Evolutionary conservation across 2,329 filamentous ascomycete species (phyloP), one percentile per base, ranked within the genome.

Genomic region (Aspergillus flavus): DNA sequence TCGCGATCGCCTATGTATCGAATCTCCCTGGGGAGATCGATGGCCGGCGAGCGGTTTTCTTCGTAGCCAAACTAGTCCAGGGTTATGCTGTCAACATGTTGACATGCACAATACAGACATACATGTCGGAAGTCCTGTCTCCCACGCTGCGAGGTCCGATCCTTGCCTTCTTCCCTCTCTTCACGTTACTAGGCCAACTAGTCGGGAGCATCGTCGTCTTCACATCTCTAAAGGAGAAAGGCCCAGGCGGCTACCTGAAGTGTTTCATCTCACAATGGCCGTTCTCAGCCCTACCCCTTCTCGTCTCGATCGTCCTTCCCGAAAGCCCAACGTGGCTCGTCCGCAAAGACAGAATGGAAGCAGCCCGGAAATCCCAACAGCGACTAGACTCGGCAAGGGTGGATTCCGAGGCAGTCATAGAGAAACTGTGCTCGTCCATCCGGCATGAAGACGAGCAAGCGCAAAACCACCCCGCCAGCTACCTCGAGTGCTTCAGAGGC

Each of bases 241-340:
- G 72, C n/a, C 1, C 59, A 16, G 45, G 61, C 26, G 54, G 74
- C 48, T 64, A 80, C 80, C 64, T 79, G 12, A 61, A 66, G 6
- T 70, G 72, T 7, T 72, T 73, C 54, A 61, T 63, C 2, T 72
- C 72, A 1, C 63, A 72, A 48, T 74, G 72, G 72, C 65, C 70
- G 0, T 72, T 71, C 34, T 71, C 80, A 0, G 72, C 76, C 6
- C 64, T 83, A 0, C 79, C 82, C 0, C 71, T 85, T 16, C 4
- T 80, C 21, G 69, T 83, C 19, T 75, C 82, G 0, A 68, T 82
- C 36, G 46, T 82, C 52, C 77, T 86, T 39, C 84, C 84, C 0
- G 84, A 87, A 64, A 83, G 80, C 14, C 85, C 85, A 0, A 76
- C 82, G 0, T 85, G 80, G 63, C 72, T 85, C 1, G 71, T 86